Evolutionary conservation across 192 early-diverging fungal genomes (phyloP).

Genomic region (Backusella tuberculispora): DNA sequence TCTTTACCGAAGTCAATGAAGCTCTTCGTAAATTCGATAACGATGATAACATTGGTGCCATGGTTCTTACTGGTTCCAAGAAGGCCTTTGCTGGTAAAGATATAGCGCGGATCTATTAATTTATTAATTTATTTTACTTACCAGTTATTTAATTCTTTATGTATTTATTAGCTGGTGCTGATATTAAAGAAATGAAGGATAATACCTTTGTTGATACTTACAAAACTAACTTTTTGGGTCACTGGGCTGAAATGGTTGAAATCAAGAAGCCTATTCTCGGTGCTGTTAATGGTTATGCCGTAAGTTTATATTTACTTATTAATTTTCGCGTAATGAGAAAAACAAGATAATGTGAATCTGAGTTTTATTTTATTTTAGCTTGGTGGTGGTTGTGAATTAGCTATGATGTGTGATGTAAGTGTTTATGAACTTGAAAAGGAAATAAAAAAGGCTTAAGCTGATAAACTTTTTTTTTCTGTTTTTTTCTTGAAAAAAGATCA

Average conservation of each 20-base stretch:
- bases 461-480: not conserved
- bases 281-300: constrained; percentile 97
- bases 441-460: constrained; percentile 6
- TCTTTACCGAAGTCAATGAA: constrained; percentile 92
- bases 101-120: not conserved
- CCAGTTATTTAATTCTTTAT: not conserved
- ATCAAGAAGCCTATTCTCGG: constrained; percentile 97
- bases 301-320: constrained; percentile 42
- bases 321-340: not conserved
- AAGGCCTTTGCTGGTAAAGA: constrained; percentile 92
- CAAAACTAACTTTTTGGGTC: constrained; percentile 88
- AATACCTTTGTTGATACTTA: constrained; percentile 87
- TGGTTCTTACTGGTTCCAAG: constrained; percentile 95
- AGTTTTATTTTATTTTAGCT: constrained; percentile 55
- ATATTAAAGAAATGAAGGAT: constrained; percentile 99
- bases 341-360: constrained; percentile 6
- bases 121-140: too few species aligned
- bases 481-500: constrained; percentile 65
- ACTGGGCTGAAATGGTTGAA: constrained; percentile 91
- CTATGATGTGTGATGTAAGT: constrained; percentile 93
- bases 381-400: constrained; percentile 98
- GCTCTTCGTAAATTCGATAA: constrained; percentile 79
- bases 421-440: constrained; percentile 21
- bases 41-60: constrained; percentile 79
- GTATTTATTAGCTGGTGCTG: constrained; percentile 76